phyloP scores from a whole-genome alignment of 2,329 filamentous ascomycete species.

The Colletotrichum echinochloae region DNA sequence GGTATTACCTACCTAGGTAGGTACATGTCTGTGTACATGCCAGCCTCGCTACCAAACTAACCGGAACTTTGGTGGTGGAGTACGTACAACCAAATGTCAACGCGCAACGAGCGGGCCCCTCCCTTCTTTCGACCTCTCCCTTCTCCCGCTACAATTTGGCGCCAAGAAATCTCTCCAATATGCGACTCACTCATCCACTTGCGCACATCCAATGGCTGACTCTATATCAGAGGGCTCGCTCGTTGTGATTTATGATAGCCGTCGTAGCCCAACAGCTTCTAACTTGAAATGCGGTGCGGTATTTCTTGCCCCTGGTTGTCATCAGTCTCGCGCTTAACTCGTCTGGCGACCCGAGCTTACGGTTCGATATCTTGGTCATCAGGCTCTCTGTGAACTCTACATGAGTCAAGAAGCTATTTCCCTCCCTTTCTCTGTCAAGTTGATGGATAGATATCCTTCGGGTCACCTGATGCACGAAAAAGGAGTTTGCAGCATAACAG shows the following conservation, averaged over 20 bases:
- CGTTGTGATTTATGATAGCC: conserved; percentile 3
- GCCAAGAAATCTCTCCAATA: not conserved
- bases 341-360: not conserved
- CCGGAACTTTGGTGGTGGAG: too few relatives aligned
- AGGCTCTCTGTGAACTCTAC: not conserved
- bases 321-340: not conserved
- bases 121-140: not conserved
- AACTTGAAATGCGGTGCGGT: conserved; percentile 2
- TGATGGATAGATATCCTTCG: not conserved
- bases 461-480: conserved; percentile 1
- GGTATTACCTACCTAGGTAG: too few relatives aligned
- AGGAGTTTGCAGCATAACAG: conserved; percentile 1
- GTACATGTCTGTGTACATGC: not conserved
- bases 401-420: not conserved
- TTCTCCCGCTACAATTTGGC: not conserved
- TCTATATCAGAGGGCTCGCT: not conserved
- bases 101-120: conserved; percentile 9
- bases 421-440: not conserved
- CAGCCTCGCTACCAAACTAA: not conserved
- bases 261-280: not conserved
- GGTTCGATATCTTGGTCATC: not conserved
- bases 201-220: not conserved
- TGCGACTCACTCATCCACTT: not conserved
- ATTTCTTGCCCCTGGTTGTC: conserved; percentile 4
- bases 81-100: not conserved